Percentiles rank a stretch among this genome's conserved stretches.
phyloP scores from a whole-genome alignment of 371 early-diverging fungal species.

The Fennellomyces sp. region DNA sequence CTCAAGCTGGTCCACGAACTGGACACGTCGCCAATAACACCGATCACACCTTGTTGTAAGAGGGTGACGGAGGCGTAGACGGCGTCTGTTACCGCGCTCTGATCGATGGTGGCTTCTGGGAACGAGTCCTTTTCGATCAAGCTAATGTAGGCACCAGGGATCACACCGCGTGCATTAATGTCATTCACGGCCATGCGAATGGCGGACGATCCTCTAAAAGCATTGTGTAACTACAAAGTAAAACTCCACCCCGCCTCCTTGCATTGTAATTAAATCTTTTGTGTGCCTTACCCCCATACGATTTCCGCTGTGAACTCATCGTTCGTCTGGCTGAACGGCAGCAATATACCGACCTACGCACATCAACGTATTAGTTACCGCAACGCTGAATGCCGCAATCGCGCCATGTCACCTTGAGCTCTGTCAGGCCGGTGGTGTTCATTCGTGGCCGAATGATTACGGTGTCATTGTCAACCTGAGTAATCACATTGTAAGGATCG shows the following conservation, averaged over 20 bases:
- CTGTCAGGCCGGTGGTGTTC: constrained; percentile 37
- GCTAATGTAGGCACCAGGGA: constrained; percentile 61
- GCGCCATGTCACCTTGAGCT: constrained; percentile 43
- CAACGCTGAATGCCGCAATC: too few relatives aligned
- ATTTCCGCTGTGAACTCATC: constrained; percentile 48
- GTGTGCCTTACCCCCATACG: constrained; percentile 49
- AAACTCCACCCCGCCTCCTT: not conserved
- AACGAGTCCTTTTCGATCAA: constrained; percentile 65
- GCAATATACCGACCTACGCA: constrained; percentile 51
- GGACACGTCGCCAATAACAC: constrained; percentile 61
- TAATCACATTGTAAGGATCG: constrained; percentile 34
- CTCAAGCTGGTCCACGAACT: constrained; percentile 57
- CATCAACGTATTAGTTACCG: not conserved
- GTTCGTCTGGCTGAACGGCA: constrained; percentile 47
- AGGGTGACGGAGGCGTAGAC: constrained; percentile 63
- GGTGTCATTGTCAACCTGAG: constrained; percentile 44
- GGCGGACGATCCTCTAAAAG: constrained; percentile 59
- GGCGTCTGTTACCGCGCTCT: constrained; percentile 52
- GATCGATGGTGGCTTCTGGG: constrained; percentile 49
- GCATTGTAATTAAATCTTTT: not conserved
- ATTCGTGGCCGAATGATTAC: constrained; percentile 39
- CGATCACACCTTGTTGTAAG: constrained; percentile 55
- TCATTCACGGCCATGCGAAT: constrained; percentile 62
- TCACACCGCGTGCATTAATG: constrained; percentile 54
- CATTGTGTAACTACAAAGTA: not conserved